Evolutionary conservation across 2,329 filamentous ascomycete genomes (phyloP), one percentile per base, ranked within the genome.

Genomic region (Plectosphaerella cucumerina): DNA sequence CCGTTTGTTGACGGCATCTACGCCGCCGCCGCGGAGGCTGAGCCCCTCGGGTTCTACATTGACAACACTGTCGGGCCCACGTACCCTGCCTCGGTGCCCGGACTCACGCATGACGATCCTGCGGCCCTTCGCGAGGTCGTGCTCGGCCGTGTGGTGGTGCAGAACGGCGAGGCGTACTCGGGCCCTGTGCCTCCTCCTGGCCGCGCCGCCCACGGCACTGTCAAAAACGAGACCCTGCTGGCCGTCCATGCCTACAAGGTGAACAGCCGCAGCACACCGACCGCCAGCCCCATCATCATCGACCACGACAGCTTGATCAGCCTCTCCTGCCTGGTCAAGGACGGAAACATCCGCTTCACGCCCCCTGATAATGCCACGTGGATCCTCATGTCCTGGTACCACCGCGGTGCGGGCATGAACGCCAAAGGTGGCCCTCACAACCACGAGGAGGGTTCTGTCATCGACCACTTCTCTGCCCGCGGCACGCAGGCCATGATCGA

Each of bases 181-280:
- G 51, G 51, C 11, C 44, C 51, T 11, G 48, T 53, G 5, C 51
- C 51, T 9, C 18, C 43, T 11, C 48, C 48, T 4, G 43, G 33
- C n/a, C 35, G 22, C 3, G 51, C 51, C 10, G 48, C 51, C 18
- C 26, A 44, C 11, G 18, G 23, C 15, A 18, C 43, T 4, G 51
- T 53, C 12, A 53, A 42, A 18, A 53, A 53, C 37, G 39, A 50
- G 39, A 53, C 51, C 9, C 48, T 53, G 9, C 20, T 53, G 8
- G 51, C 51, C 9, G 42, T 53, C 31, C 51, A 53, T 10, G 51
- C 51, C 37, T 53, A 49, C 48, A 42, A 45, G 12, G 20, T 53
- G 4, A 22, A 42, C 22, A 39, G n/a, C 23, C 37, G 23, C 12
- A 50, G 43, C 48, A 37, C 23, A 11, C 33, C 51, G 12, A 53